Percentiles rank a stretch among this genome's conserved stretches.
Conservation (phyloP, 2,329 filamentous ascomycete species). For the Aureobasidium sp. region DNA sequence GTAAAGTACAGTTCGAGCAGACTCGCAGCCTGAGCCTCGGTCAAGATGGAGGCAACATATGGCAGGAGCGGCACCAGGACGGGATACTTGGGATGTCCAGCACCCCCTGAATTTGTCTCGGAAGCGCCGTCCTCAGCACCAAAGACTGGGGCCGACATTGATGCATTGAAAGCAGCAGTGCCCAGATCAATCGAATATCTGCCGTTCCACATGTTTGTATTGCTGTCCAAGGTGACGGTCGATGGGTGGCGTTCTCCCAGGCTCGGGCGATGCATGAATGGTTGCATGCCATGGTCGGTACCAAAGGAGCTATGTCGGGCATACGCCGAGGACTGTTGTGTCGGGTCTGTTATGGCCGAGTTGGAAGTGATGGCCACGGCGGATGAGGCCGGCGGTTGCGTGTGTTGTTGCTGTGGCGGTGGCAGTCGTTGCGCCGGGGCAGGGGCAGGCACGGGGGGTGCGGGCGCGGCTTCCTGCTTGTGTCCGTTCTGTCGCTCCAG, state of each 20-base stretch:
- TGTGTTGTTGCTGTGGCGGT: neutral
- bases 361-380: conserved; percentile 3
- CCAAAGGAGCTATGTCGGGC: conserved; percentile 11
- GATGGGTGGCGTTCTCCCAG: conserved; percentile 11
- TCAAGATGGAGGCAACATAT: conserved; percentile 12
- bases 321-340: neutral
- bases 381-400: neutral
- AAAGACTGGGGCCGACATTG: conserved; percentile 5
- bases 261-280: conserved; percentile 9
- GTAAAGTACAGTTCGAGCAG: conserved; percentile 15
- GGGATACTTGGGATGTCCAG: conserved; percentile 9
- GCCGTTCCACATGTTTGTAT: conserved; percentile 12
- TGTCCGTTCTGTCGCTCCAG: conserved; percentile 13
- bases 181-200: conserved; percentile 12
- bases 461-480: conserved; percentile 11
- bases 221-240: conserved; percentile 13
- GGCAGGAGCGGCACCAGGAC: conserved; percentile 12
- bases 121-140: conserved; percentile 1
- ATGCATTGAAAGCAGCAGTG: conserved; percentile 2
- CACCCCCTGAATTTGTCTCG: conserved; percentile 9
- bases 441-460: neutral
- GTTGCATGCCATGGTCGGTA: conserved; percentile 2
- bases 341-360: neutral
- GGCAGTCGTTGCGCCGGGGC: neutral
- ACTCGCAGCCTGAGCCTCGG: conserved; percentile 9